Evolutionary conservation across 1,284 basidiomycete species (phyloP), one percentile per base, ranked within the genome.

Genomic region (Rhodotorula mucilaginosa): DNA sequence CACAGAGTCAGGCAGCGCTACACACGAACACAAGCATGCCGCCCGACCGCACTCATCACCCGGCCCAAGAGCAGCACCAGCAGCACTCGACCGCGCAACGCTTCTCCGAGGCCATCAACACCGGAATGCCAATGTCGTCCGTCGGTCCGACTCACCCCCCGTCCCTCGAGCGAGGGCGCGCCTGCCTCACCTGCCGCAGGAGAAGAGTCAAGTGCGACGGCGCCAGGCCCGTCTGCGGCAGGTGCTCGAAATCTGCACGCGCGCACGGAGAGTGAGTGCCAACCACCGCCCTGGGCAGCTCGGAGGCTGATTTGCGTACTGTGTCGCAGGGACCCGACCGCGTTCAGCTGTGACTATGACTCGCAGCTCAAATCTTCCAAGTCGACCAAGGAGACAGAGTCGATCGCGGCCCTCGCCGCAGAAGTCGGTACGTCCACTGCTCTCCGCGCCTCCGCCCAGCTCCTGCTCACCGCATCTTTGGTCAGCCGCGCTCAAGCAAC

Each of bases 171-270:
- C 46, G 66, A 12, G 66, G 66, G 2, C 62, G 58, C 61, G 67
- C 67, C 8, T 68, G 67, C 49, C n/a, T 52, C 26, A 63, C 61
- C 0, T 68, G 67, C 46, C 29, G 67, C 15, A 23, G 67, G 21
- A 44, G 67, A 15, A 18, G 67, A 3, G 67, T 68, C 47, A 63
- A 63, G 47, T 68, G 67, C 59, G 67, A 68, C 39, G 67, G 67
- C 26, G 48, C 19, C 1, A n/a, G 57, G 1, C 67, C 67, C 0
- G 57, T 63, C 48, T 68, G 67, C 26, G 57, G 26, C 0, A 47
- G 67, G 1, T 68, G 67, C 34, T 56, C 61, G 3, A 58, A 52
- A 23, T 59, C 57, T 2, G 67, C 67, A 1, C 34, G 48, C 18
- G 61, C 57, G 4, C 61, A 58, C 67, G 67, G 67, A 34, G 67